Base-by-base conservation (phyloP, 169 alveolate genomes). In the Ichthyophthirius multifiliis region DNA sequence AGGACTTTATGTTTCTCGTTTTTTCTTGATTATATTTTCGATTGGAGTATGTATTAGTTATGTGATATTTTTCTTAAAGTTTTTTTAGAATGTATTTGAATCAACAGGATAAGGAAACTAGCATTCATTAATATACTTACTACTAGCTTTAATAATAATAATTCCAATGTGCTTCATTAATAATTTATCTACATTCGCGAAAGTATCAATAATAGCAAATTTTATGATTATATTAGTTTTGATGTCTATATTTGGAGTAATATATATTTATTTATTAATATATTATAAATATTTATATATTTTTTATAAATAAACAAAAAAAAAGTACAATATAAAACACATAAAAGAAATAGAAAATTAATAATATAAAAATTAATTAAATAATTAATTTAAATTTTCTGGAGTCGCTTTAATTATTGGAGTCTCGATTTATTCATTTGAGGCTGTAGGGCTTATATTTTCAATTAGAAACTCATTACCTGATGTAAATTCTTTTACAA, bases 41-140 rank as follows among this genome's bases (percentile, higher is more conserved):
- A 44, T 67, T 1, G 77, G 77, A 1, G 35, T 47, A 2, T 67
- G 77, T 18, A 41, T 67, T 16, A 67, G 77, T 20, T 67, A 67
- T 67, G 77, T 67, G 27, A 67, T 67, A 23, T 67, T 67, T 18
- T 67, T 67, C 45, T 18, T 67, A 30, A 67, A 67, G n/a, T 67
- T 67, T 31, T 44, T 67, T 67, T 47, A 67, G 23, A 20, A 37
- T n/a, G 77, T 39, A 34, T 67, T 67, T 67, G 48, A 41, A 4
- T 37, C 45, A 23, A 62, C 62, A 18, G 77, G 77, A n/a, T 27
- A 55, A 6, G 41, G 6, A 15, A 37, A 34, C 5, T 32, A 13
- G 13, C 32, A 67, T 20, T 16, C 35, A 37, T 7, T 67, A 18
- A 23, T 67, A 15, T 67, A 67, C 41, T 39, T 67, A 18, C 46